These are phyloP conservation scores for Pythium plurisporium DNA, from an alignment of 352 stramenopile genomes.

Conservation along the genomic window DNA sequence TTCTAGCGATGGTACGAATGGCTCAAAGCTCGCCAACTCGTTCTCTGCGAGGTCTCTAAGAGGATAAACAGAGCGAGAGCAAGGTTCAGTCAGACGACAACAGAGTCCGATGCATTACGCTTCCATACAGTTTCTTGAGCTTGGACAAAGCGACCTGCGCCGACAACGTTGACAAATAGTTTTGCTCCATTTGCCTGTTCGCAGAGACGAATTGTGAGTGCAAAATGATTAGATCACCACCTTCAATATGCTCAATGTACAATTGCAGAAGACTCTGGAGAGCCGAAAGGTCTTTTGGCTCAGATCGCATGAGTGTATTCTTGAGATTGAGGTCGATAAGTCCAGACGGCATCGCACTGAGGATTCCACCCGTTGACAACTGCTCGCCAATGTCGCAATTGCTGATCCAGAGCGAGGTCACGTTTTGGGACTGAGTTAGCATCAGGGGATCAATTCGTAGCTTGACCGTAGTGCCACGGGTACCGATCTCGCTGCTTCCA, in stretches of 20 bases:
- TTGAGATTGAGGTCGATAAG: not conserved
- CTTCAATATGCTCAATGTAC: not conserved
- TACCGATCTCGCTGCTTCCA: not conserved
- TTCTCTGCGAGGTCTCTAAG: no score
- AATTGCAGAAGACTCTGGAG: not conserved
- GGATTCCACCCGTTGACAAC: not conserved
- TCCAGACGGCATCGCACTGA: not conserved
- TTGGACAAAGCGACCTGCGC: not conserved
- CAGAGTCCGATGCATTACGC: not conserved
- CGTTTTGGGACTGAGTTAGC: not conserved
- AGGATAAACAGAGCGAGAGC: no score
- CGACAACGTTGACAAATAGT: not conserved
- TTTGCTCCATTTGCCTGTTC: slow-evolving; percentile 2
- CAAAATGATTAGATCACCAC: not conserved
- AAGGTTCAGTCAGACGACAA: not conserved
- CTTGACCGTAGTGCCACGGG: not conserved
- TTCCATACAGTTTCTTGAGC: not conserved
- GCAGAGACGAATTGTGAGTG: not conserved
- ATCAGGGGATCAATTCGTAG: not conserved
- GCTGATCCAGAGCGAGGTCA: not conserved
- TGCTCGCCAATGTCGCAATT: not conserved
- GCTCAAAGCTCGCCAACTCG: not conserved
- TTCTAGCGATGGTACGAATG: not conserved
- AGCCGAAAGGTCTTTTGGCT: not conserved
- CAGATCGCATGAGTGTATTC: not conserved